Base-by-base conservation (phyloP, 805 yeast genomes). In the Metschnikowia gruessii region DNA sequence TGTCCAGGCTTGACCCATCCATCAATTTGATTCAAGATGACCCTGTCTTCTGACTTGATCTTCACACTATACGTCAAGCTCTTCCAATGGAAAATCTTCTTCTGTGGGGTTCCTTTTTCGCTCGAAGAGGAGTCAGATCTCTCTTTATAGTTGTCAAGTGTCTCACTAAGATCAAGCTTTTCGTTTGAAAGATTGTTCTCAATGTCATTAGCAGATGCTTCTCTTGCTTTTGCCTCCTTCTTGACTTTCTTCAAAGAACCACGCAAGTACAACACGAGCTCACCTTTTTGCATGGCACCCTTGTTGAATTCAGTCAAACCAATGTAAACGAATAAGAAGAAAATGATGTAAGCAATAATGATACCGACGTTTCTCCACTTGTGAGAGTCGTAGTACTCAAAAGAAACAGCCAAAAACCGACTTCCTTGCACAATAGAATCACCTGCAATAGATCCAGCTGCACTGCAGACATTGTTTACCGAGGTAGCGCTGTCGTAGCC, bases 1-100 rank as follows among this genome's bases (percentile, higher is more conserved):
- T 86, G 84, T 57, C 92, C 92, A 16, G 92, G 92, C 59, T 81
- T 82, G 45, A 84, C 88, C 74, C 82, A 85, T 41, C 92, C 92
- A 57, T 65, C 71, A 32, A 69, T 65, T 36, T 60, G 62, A 51
- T 69, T 57, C 58, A 81, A 64, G 49, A 78, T 62, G 16, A 59
- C 58, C 50, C 72, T 58, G 13, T 66, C 66, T 47, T 66, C 73
- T n/a, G 61, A 50, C 46, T 69, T 68, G 35, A 67, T 64, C 46
- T 67, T 62, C 19, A 70, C 72, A 42, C 64, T 61, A 51, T 68
- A 68, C 2, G 69, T 64, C 48, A 69, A 60, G 44, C 67, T 59
- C 54, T 61, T 67, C 75, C 75, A 70, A 45, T 66, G 68, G 63
- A 69, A 70, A 30, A 61, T 65, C 34, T 52, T 46, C 46, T 33